A percentile compares a stretch with the other conserved stretches of the same genome.
Conservation (phyloP, 345 rosid genomes). For the Sisymbrium irio region DNA sequence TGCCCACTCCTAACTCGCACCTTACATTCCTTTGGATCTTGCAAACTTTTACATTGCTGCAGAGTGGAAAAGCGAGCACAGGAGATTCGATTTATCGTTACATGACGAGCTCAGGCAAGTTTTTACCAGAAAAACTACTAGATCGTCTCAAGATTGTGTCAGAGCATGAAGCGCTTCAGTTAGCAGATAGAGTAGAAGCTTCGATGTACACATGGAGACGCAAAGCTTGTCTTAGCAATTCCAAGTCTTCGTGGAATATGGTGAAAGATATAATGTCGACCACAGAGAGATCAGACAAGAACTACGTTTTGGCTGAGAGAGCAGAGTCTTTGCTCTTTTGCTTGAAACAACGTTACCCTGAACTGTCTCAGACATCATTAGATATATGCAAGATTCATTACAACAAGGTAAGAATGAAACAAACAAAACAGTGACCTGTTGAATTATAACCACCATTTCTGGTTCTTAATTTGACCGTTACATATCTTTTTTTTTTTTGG, state of each 20-base stretch:
- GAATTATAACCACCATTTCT: neutral
- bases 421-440: neutral
- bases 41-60: neutral
- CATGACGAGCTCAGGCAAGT: slow-evolving; percentile 50
- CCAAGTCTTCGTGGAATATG: slow-evolving; percentile 85
- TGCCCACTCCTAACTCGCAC: no score
- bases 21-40: no score
- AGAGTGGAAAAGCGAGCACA: slow-evolving; percentile 75
- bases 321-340: slow-evolving; percentile 75
- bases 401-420: slow-evolving; percentile 47
- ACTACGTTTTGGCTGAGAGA: slow-evolving; percentile 70
- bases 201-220: slow-evolving; percentile 97
- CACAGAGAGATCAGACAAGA: slow-evolving; percentile 61
- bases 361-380: slow-evolving; percentile 79
- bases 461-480: neutral
- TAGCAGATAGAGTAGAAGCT: slow-evolving; percentile 77
- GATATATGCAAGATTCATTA: slow-evolving; percentile 91
- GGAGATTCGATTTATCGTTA: slow-evolving; percentile 71
- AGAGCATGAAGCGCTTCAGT: slow-evolving; percentile 83
- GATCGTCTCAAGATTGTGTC: slow-evolving; percentile 61
- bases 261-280: slow-evolving; percentile 74
- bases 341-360: slow-evolving; percentile 84
- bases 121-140: slow-evolving; percentile 64
- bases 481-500: neutral
- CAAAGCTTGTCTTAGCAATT: slow-evolving; percentile 64